A percentile compares a stretch with the other conserved stretches of the same genome.
These are phyloP conservation scores for Pseudogymnoascus sp. DNA, from an alignment of 2,329 filamentous ascomycete genomes.

Conservation along the genomic window DNA sequence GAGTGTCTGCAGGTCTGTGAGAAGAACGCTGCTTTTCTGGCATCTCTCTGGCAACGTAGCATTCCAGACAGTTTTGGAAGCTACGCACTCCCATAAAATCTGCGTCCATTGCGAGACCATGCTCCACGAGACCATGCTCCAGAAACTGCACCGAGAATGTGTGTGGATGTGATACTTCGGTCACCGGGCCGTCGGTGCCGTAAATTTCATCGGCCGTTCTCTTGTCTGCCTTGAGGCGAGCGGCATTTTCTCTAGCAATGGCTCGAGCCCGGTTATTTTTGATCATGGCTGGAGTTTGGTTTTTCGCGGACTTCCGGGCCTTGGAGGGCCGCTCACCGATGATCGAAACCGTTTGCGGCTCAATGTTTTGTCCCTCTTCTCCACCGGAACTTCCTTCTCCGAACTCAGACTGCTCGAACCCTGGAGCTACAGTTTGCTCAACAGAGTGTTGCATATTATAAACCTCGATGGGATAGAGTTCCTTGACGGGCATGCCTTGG, in stretches of 20 bases:
- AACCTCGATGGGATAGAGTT: neutral
- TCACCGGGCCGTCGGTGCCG: neutral
- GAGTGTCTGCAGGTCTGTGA: neutral
- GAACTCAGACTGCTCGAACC: neutral
- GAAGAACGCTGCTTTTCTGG: neutral
- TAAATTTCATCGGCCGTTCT: neutral
- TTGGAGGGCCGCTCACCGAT: neutral
- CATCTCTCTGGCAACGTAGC: neutral
- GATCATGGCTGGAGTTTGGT: neutral
- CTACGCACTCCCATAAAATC: constrained; percentile 1
- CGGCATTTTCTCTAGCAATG: neutral
- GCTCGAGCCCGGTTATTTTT: neutral
- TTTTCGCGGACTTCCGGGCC: neutral
- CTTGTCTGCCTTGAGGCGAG: neutral
- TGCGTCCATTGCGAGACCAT: neutral
- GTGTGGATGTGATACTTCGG: neutral
- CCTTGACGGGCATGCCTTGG: neutral
- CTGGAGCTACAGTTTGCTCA: neutral
- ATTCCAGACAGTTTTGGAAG: neutral
- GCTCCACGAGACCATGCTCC: neutral
- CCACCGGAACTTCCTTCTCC: neutral
- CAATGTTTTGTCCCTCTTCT: neutral
- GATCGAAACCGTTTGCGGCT: neutral
- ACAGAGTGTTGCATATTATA: neutral
- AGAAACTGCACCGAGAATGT: neutral